Conservation (phyloP, 2,329 filamentous ascomycete species). For the Hypoxylon sp. region DNA sequence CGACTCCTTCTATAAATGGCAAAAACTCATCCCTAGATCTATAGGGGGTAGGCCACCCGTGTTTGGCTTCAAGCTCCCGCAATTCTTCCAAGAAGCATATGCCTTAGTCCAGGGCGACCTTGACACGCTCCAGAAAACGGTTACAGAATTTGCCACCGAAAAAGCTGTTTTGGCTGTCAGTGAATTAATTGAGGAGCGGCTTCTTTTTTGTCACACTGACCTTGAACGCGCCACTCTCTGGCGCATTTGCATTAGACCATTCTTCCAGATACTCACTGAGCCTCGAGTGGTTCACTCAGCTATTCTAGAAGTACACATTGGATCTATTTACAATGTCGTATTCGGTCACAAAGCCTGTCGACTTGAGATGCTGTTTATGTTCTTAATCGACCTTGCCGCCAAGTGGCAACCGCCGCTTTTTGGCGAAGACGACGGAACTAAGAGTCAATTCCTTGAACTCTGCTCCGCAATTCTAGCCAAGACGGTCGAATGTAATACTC, state of each 20-base stretch:
- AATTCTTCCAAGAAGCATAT: slow-evolving; percentile 37
- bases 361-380: slow-evolving; percentile 33
- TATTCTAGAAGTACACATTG: slow-evolving; percentile 33
- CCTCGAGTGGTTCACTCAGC: slow-evolving; percentile 32
- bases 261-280: slow-evolving; percentile 38
- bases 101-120: slow-evolving; percentile 29
- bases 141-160: slow-evolving; percentile 32
- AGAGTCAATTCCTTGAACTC: slow-evolving; percentile 33
- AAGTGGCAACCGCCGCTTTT: slow-evolving; percentile 24
- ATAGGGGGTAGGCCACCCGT: neutral
- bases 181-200: slow-evolving; percentile 32
- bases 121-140: slow-evolving; percentile 25
- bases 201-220: slow-evolving; percentile 21
- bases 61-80: slow-evolving; percentile 10
- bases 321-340: slow-evolving; percentile 35
- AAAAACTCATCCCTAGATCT: slow-evolving; percentile 9
- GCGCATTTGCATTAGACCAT: slow-evolving; percentile 30
- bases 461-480: slow-evolving; percentile 30
- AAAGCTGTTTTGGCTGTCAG: slow-evolving; percentile 29
- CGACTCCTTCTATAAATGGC: slow-evolving; percentile 19
- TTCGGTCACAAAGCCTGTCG: slow-evolving; percentile 30
- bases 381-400: slow-evolving; percentile 26
- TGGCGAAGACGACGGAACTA: slow-evolving; percentile 16
- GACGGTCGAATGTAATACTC: slow-evolving; percentile 32
- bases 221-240: slow-evolving; percentile 22